Conservation (phyloP, 371 early-diverging fungal genomes). For the Syncephalastrum racemosum region DNA sequence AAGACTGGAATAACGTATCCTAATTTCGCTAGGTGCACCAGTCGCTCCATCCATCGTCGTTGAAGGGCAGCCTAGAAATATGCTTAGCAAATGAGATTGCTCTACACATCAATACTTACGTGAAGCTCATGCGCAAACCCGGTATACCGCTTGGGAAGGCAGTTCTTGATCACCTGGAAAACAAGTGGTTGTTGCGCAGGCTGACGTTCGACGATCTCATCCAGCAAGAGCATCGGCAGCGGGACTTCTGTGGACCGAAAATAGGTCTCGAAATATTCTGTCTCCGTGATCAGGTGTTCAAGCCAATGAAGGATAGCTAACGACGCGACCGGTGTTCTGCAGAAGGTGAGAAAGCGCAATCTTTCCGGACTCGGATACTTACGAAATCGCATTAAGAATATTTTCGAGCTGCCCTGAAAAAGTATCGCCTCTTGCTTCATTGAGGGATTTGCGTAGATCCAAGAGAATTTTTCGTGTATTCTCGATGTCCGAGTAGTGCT, state of each 20-base stretch:
- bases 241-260: constrained; percentile 64
- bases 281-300: constrained; percentile 58
- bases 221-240: constrained; percentile 57
- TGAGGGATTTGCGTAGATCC: constrained; percentile 18
- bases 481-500: constrained; percentile 17
- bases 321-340: constrained; percentile 52
- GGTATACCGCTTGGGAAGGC: constrained; percentile 26
- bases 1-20: constrained; percentile 61
- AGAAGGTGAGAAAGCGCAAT: neutral
- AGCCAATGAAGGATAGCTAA: constrained; percentile 66
- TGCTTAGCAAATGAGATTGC: neutral
- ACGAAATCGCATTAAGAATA: constrained; percentile 29
- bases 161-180: constrained; percentile 54
- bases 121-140: constrained; percentile 59
- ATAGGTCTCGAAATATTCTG: constrained; percentile 66
- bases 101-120: constrained; percentile 21
- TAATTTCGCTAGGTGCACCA: constrained; percentile 63
- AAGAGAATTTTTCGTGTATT: constrained; percentile 14
- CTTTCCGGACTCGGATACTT: neutral
- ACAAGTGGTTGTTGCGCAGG: constrained; percentile 63
- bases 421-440: constrained; percentile 21
- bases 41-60: constrained; percentile 62
- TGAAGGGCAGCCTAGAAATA: constrained; percentile 57
- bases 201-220: constrained; percentile 68
- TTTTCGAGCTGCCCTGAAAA: constrained; percentile 27